Percentiles rank a stretch among this genome's conserved stretches.
phyloP scores from a whole-genome alignment of 352 stramenopile species.

The Phytophthora niederhauseri region DNA sequence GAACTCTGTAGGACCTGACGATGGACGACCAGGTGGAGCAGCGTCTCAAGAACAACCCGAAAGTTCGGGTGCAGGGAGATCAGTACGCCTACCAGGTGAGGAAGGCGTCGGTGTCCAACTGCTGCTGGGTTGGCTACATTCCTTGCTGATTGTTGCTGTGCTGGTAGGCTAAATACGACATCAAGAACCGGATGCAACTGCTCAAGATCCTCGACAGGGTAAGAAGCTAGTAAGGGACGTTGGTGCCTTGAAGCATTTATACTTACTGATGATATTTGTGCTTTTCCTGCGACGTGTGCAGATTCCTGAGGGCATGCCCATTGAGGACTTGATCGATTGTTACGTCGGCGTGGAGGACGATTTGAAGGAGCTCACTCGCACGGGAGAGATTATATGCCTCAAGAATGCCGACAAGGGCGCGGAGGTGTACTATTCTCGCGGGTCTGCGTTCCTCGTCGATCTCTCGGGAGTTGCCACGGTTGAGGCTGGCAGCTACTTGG shows the following conservation, averaged over 20 bases:
- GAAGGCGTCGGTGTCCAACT: neutral
- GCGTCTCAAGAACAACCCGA: slow-evolving; percentile 87
- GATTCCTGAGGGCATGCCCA: slow-evolving; percentile 84
- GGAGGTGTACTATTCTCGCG: slow-evolving; percentile 83
- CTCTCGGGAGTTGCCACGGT: slow-evolving; percentile 74
- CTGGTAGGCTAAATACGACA: slow-evolving; percentile 85
- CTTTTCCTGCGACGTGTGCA: slow-evolving; percentile 22
- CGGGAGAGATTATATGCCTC: slow-evolving; percentile 84
- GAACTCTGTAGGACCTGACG: slow-evolving; percentile 53
- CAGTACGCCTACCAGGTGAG: slow-evolving; percentile 83
- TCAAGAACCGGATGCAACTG: slow-evolving; percentile 83
- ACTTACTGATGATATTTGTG: neutral
- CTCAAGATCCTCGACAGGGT: slow-evolving; percentile 82
- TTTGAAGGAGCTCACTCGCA: slow-evolving; percentile 71
- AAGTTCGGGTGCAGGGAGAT: slow-evolving; percentile 76
- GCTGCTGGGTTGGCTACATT: slow-evolving; percentile 1
- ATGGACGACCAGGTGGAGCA: slow-evolving; percentile 89
- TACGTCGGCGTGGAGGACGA: slow-evolving; percentile 84
- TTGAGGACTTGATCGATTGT: slow-evolving; percentile 85
- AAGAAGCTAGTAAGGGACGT: slow-evolving; percentile 7
- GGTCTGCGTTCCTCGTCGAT: slow-evolving; percentile 70
- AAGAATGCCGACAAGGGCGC: slow-evolving; percentile 81
- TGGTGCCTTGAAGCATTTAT: neutral
- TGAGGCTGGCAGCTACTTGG: slow-evolving; percentile 74
- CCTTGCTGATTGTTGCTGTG: slow-evolving; percentile 1